phyloP scores from a whole-genome alignment of 225 moss, liverwort and hornwort species.

The Climacium dendroides region DNA sequence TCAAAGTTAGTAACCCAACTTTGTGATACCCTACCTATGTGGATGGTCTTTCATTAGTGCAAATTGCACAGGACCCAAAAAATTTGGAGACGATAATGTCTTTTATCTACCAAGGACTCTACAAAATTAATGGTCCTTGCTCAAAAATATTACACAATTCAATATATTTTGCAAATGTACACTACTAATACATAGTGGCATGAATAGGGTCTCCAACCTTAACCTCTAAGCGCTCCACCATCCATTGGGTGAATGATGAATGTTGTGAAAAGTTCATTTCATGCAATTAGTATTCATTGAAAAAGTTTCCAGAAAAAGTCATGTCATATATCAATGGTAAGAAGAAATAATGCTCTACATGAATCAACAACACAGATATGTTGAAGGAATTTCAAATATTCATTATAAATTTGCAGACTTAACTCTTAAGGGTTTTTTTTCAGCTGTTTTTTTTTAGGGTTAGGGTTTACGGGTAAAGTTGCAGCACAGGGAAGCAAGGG shows the following conservation, averaged over 20 bases:
- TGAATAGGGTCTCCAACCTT: neutral
- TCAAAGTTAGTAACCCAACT: too few species aligned
- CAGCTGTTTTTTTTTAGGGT: neutral
- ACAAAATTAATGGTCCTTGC: accelerated
- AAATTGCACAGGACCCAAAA: too few species aligned
- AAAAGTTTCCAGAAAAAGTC: neutral
- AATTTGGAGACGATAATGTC: too few species aligned
- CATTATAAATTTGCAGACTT: neutral
- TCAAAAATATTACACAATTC: accelerated
- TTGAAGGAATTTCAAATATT: neutral
- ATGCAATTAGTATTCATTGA: neutral
- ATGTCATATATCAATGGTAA: neutral
- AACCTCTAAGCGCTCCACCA: neutral
- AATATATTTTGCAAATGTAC: neutral
- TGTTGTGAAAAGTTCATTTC: neutral
- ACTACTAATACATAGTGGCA: accelerated
- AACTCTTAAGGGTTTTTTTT: neutral
- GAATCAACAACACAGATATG: too few species aligned
- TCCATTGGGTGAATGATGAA: accelerated
- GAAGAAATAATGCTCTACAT: neutral
- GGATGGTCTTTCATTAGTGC: too few species aligned
- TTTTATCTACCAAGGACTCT: neutral
- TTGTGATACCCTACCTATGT: too few species aligned
- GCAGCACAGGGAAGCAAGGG: neutral
- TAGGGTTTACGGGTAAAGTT: neutral